phyloP scores from a whole-genome alignment of 1,284 basidiomycete species.

The Trametes versicolor region DNA sequence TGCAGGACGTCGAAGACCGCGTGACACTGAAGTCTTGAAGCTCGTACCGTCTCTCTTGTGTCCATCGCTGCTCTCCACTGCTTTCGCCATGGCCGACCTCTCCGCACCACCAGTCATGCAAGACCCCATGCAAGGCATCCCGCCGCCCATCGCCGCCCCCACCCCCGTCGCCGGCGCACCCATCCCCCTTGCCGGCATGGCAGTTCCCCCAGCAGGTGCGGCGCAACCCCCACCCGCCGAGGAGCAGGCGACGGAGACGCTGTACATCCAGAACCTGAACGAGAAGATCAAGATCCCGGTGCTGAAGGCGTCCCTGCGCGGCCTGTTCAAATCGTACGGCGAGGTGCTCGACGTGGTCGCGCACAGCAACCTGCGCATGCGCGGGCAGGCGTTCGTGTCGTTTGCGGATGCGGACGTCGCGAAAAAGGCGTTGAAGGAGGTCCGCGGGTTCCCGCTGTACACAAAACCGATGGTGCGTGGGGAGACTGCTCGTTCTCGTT shows the following conservation, averaged over 20 bases:
- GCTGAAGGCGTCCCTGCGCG: conserved; percentile 88
- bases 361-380: conserved; percentile 94
- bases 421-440: conserved; percentile 90
- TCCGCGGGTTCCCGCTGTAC: conserved; percentile 94
- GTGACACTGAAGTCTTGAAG: neutral
- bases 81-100: conserved; percentile 49
- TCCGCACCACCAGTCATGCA: conserved; percentile 44
- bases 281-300: conserved; percentile 95
- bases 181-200: conserved; percentile 39
- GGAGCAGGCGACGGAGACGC: conserved; percentile 77
- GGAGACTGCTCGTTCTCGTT: neutral
- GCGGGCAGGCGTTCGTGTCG: conserved; percentile 97
- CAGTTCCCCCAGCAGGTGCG: conserved; percentile 34
- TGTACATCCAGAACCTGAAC: conserved; percentile 98
- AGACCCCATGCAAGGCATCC: conserved; percentile 50
- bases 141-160: conserved; percentile 40
- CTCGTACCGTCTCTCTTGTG: neutral
- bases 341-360: conserved; percentile 93
- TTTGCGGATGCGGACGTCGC: conserved; percentile 87
- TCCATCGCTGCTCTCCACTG: neutral
- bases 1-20: neutral
- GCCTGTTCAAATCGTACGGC: conserved; percentile 94
- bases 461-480: conserved; percentile 91
- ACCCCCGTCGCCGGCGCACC: conserved; percentile 44
- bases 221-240: conserved; percentile 45